Evolutionary conservation across 768 basidiomycete genomes (phyloP), one percentile per base, ranked within the genome.

Genomic region (Kockovaella imperatae): DNA sequence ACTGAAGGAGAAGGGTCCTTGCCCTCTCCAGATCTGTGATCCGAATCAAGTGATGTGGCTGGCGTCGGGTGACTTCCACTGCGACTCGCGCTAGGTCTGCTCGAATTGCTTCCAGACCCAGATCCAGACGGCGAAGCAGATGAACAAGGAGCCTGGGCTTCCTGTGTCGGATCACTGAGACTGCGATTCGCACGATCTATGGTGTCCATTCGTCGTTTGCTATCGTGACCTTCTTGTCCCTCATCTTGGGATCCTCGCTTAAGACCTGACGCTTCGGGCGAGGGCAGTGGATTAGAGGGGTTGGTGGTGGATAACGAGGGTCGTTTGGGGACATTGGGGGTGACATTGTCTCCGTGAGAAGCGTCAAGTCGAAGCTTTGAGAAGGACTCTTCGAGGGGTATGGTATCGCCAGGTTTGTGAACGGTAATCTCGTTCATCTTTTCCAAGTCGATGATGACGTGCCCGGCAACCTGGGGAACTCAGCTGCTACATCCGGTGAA

Each of bases 391-490:
- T 57, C 52, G 1, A 58, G 39, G 17, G 54, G 45, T 3, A 55
- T 56, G 8, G 47, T 35, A 13, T 42, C 20, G 17, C 34, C 35
- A 7, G 58, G 65, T 8, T 64, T 39, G 1, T 85, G 84, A 45
- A 88, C 80, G 26, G 81, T 78, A 31, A 85, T 74, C 30, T 83
- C 81, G 44, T 75, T 74, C 42, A 95, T 73, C 57, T 77, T 79
- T 60, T 77, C 79, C 40, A 93, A 72, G 72, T 93, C 90, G 56
- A 91, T 70, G 62, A 93, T 81, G 48, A 93, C 75, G 60, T 91
- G 83, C 30, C 90, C 90, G 14, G 81, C 81, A 45, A 91, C 79
- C 65, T 67, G 43, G 14, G 14, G 49, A 47, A 25, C 35, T 31
- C 23, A 45, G 15, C 25, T 11, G 25, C 21, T 46, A 25, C 11